These are phyloP conservation scores for Agrostemma githago DNA, from an alignment of 148 eudicot species.

Conservation along the genomic window DNA sequence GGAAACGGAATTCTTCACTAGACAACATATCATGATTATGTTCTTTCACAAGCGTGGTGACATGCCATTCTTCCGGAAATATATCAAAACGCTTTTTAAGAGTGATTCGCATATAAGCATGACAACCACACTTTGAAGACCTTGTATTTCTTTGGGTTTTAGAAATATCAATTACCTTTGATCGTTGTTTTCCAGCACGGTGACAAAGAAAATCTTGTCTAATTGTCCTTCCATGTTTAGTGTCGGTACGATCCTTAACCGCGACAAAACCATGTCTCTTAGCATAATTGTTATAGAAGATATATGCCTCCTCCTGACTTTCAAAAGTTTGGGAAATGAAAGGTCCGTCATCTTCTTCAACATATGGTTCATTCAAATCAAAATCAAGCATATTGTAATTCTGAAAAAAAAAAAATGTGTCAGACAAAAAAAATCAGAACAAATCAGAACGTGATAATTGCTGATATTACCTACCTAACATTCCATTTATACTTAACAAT, in stretches of 20 bases:
- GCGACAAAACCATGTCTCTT: constrained; percentile 4
- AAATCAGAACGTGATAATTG: too few relatives aligned
- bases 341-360: too few relatives aligned
- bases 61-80: constrained; percentile 17
- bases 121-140: constrained; percentile 12
- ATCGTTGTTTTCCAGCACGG: background rate
- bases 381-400: too few relatives aligned
- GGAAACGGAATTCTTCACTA: background rate
- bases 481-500: too few relatives aligned
- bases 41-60: constrained; percentile 10
- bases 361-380: too few relatives aligned
- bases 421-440: too few relatives aligned
- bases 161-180: constrained; percentile 5
- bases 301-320: background rate
- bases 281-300: constrained; percentile 10
- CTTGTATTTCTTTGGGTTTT: constrained; percentile 1
- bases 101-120: constrained; percentile 11
- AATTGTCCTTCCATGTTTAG: background rate
- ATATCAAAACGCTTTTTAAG: constrained; percentile 4
- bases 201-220: constrained; percentile 10
- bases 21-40: constrained; percentile 3
- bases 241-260: constrained; percentile 1
- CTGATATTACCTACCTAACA: too few relatives aligned
- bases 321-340: too few relatives aligned
- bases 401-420: too few relatives aligned